Evolutionary conservation across 805 yeast genomes (phyloP), one percentile per base, ranked within the genome.

Genomic region (Ogataea neopini): DNA sequence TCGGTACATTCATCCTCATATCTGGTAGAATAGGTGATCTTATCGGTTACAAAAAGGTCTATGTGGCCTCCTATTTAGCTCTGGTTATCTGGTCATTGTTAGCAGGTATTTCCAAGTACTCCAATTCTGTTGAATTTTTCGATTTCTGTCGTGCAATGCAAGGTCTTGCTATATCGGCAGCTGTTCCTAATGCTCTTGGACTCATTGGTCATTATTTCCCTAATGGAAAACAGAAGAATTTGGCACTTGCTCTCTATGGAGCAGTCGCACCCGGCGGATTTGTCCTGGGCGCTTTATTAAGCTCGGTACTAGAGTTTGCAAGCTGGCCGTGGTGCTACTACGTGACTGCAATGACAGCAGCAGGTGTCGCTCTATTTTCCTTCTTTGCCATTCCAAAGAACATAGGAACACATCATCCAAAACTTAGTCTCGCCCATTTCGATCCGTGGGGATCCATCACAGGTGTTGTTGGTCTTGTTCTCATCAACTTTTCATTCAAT

Each of bases 11-110:
- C 51, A 85, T 86, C 43, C 63, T 86, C 30, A 69, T 82, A 4
- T 76, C 85, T 30, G 94, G 94, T 7, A 73, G 83, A 42, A 59
- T 84, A 39, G 94, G 95, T 28, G 95, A 86, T 58, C 68, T 85
- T 10, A 80, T 78, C 54, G 94, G 94, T 0, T 69, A 83, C 44
- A 81, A 80, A 48, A 67, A 61, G 34, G 64, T 80, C n/a, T 70
- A 83, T 45, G 35, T 80, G 0, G 55, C 70, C 4, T 89, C 92
- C 1, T 81, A 81, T 64, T 40, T 64, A 6, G 76, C 86, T 80
- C 64, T 75, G 2, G 56, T 74, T 0, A 26, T 84, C 0, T 83
- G 89, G 85, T 69, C 82, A 1, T 53, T 84, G 40, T 64, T 86
- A 15, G 73, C 79, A 3, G 92, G 91, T 0, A 57, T 85, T 3